Percentiles rank a stretch among this genome's conserved stretches.
Evolutionary conservation across 352 stramenopile species (phyloP).

Genomic region (Phytophthora kernoviae): DNA sequence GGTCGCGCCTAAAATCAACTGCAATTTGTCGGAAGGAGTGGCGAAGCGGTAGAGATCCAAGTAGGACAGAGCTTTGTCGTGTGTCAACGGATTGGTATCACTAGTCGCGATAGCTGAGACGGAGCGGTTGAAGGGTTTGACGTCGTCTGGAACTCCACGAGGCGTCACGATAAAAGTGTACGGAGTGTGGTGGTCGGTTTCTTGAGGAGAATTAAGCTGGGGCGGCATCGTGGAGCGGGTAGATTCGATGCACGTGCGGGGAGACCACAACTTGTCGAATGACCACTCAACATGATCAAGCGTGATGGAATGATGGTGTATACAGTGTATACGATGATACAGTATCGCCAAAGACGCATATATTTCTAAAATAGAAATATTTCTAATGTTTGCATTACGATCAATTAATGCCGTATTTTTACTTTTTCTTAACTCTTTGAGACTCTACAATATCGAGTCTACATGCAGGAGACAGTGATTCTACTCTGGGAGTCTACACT

Average conservation of each 20-base stretch:
- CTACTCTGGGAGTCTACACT: no score
- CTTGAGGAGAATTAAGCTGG: not conserved
- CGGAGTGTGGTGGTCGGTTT: not conserved
- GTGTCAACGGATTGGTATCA: not conserved
- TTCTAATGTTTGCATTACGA: no score
- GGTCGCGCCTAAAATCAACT: constrained; percentile 33
- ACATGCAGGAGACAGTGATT: no score
- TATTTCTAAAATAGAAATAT: not conserved
- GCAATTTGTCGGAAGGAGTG: constrained; percentile 31
- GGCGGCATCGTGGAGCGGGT: not conserved
- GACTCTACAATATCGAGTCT: no score
- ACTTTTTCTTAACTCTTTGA: no score
- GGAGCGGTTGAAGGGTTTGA: no score
- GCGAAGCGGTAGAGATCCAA: constrained; percentile 45
- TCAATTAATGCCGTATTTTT: no score
- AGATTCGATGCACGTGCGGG: not conserved
- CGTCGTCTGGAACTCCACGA: not conserved
- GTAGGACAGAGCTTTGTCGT: constrained; percentile 17
- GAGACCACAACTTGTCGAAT: not conserved
- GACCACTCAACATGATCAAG: not conserved
- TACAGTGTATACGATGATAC: not conserved
- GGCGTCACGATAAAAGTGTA: not conserved
- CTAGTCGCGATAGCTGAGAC: not conserved
- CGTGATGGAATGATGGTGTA: not conserved
- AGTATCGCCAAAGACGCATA: not conserved